phyloP scores from a whole-genome alignment of 176 grass and related monocot species.

The Eleusine indica region DNA sequence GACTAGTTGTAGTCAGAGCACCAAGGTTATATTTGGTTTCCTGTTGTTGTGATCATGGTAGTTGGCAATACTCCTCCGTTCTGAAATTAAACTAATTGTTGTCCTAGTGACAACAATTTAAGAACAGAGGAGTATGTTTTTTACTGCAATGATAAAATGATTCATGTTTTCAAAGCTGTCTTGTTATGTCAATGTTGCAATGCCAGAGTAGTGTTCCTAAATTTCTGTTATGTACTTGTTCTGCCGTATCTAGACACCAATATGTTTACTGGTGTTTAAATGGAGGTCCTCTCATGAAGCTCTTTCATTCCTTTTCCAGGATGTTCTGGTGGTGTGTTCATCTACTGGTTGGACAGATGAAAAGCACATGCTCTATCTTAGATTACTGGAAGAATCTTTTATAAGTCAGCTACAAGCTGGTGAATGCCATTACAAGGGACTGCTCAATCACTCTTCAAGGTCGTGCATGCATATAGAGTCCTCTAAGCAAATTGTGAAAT shows the following conservation, averaged over 20 bases:
- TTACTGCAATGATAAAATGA: neutral
- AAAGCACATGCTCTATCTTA: slow-evolving; percentile 84
- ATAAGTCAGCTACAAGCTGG: slow-evolving; percentile 49
- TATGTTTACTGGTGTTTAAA: neutral
- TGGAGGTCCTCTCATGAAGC: slow-evolving; percentile 16
- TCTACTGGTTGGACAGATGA: slow-evolving; percentile 81
- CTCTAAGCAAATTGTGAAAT: slow-evolving; percentile 38
- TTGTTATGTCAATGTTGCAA: slow-evolving; percentile 3
- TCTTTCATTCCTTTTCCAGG: slow-evolving; percentile 48
- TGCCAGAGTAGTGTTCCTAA: neutral
- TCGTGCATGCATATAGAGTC: slow-evolving; percentile 31
- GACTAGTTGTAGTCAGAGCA: neutral
- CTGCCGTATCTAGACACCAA: too few species aligned
- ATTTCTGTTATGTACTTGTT: neutral
- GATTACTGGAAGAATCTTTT: slow-evolving; percentile 75
- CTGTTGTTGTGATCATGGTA: neutral
- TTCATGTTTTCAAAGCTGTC: slow-evolving; percentile 8
- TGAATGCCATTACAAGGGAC: slow-evolving; percentile 46
- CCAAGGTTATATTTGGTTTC: neutral
- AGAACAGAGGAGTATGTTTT: neutral
- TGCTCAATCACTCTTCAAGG: slow-evolving; percentile 40
- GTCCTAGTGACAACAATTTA: too few species aligned
- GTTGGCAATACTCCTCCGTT: too few species aligned
- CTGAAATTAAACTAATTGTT: too few species aligned
- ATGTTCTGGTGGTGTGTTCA: slow-evolving; percentile 39